A percentile compares a stretch with the other conserved stretches of the same genome.
Evolutionary conservation across 805 yeast species (phyloP).

Genomic region (Barnettozyma wickerhamii): DNA sequence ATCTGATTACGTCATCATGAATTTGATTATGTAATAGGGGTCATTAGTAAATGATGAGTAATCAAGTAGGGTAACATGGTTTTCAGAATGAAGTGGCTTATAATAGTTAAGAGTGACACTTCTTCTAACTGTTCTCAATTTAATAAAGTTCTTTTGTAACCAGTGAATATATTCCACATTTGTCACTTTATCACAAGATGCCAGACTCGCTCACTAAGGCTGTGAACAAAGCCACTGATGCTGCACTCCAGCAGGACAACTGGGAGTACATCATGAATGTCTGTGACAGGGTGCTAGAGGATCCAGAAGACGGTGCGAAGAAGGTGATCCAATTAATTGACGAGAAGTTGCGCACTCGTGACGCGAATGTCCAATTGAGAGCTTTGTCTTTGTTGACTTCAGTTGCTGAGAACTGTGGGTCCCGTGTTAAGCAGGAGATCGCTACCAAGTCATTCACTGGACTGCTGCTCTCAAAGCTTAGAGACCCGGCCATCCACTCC

Average conservation of each 20-base stretch:
- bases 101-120: too few relatives aligned
- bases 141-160: too few relatives aligned
- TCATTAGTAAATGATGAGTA: too few relatives aligned
- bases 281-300: constrained; percentile 59
- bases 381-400: constrained; percentile 52
- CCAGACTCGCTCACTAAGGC: constrained; percentile 1
- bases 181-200: too few relatives aligned
- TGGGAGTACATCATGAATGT: constrained; percentile 62
- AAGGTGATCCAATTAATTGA: constrained; percentile 43
- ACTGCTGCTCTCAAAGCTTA: constrained; percentile 43
- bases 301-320: constrained; percentile 51
- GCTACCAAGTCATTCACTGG: constrained; percentile 53
- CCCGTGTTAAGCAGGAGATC: constrained; percentile 58
- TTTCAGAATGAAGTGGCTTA: too few relatives aligned
- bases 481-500: constrained; percentile 53
- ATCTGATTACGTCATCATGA: too few relatives aligned
- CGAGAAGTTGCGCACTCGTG: constrained; percentile 43
- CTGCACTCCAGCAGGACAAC: constrained; percentile 59
- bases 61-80: too few relatives aligned
- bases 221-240: constrained; percentile 53
- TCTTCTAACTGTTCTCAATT: too few relatives aligned
- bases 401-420: constrained; percentile 74
- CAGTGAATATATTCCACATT: too few relatives aligned
- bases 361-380: constrained; percentile 65
- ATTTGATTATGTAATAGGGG: too few relatives aligned